Evolutionary conservation across 225 moss, liverwort and hornwort species (phyloP).

Genomic region (Lunularia cruciata): DNA sequence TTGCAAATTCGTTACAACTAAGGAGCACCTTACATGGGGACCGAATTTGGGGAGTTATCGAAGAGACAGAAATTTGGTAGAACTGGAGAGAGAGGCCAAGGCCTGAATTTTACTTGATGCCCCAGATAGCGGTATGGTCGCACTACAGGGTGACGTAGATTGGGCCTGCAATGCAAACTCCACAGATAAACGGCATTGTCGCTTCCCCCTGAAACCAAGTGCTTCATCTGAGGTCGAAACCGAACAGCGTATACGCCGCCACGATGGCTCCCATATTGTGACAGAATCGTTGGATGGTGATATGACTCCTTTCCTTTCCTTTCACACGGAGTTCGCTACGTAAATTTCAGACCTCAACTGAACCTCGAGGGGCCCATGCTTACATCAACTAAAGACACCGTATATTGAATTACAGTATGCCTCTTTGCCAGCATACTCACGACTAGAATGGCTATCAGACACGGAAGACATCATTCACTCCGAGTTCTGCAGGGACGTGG

Average conservation of each 20-base stretch:
- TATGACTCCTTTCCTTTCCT: conserved; percentile 38
- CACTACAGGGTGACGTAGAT: conserved; percentile 75
- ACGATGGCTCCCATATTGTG: conserved; percentile 83
- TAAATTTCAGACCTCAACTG: neutral
- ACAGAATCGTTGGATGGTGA: conserved; percentile 72
- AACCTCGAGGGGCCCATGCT: too few relatives aligned
- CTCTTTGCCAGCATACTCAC: too few relatives aligned
- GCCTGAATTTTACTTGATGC: conserved; percentile 59
- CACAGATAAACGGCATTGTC: conserved; percentile 77
- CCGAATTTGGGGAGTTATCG: too few relatives aligned
- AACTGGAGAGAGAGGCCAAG: conserved; percentile 6
- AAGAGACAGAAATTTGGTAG: conserved; percentile 7
- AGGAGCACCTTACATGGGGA: too few relatives aligned
- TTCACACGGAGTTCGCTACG: neutral
- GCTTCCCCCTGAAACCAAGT: conserved; percentile 83
- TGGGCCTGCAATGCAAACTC: conserved; percentile 95
- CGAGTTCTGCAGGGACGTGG: too few relatives aligned
- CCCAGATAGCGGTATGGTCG: conserved; percentile 93
- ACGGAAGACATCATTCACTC: too few relatives aligned
- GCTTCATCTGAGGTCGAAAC: conserved; percentile 95
- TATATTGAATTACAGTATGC: too few relatives aligned
- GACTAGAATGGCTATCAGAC: too few relatives aligned
- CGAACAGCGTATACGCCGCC: conserved; percentile 74
- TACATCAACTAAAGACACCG: too few relatives aligned
- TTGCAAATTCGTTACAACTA: too few relatives aligned